A percentile compares a stretch with the other conserved stretches of the same genome.
phyloP scores from a whole-genome alignment of 805 yeast species.

The Wickerhamomyces bisporus region DNA sequence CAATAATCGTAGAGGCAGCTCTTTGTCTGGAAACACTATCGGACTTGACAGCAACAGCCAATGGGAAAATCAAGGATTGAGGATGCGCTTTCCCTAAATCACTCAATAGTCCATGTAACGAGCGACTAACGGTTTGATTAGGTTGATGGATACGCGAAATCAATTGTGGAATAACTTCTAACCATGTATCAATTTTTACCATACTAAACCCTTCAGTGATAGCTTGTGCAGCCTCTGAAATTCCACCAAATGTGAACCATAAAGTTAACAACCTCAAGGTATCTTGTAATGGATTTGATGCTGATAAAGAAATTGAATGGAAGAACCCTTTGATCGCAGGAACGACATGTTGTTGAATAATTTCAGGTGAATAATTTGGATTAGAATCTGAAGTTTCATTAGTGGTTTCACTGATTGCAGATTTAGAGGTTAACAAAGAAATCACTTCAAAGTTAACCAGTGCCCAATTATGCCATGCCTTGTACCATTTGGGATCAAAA shows the following conservation, averaged over 20 bases:
- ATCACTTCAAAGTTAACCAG: conserved; percentile 95
- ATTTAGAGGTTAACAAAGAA: conserved; percentile 44
- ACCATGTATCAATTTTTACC: conserved; percentile 90
- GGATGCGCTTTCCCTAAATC: conserved; percentile 95
- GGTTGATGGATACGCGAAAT: conserved; percentile 97
- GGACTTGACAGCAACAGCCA: conserved; percentile 93
- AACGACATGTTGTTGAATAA: conserved; percentile 81
- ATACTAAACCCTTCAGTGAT: conserved; percentile 85
- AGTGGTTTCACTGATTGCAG: conserved; percentile 27
- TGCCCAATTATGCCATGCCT: conserved; percentile 99
- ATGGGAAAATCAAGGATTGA: conserved; percentile 91
- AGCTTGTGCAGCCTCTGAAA: conserved; percentile 85
- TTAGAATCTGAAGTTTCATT: conserved; percentile 18
- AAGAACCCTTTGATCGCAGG: conserved; percentile 97
- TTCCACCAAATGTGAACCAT: conserved; percentile 96
- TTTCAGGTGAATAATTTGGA: conserved; percentile 38
- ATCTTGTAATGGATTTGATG: conserved; percentile 86
- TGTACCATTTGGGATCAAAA: conserved; percentile 90
- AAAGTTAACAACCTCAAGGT: conserved; percentile 82
- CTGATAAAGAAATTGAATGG: conserved; percentile 86
- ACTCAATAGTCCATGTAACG: conserved; percentile 73
- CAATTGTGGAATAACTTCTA: conserved; percentile 91
- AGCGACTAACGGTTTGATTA: conserved; percentile 72
- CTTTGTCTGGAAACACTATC: conserved; percentile 84
- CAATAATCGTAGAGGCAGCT: conserved; percentile 89